Percentiles rank a stretch among this genome's conserved stretches.
Conservation (phyloP, 1,284 basidiomycete genomes). For the Athelia sp. region DNA sequence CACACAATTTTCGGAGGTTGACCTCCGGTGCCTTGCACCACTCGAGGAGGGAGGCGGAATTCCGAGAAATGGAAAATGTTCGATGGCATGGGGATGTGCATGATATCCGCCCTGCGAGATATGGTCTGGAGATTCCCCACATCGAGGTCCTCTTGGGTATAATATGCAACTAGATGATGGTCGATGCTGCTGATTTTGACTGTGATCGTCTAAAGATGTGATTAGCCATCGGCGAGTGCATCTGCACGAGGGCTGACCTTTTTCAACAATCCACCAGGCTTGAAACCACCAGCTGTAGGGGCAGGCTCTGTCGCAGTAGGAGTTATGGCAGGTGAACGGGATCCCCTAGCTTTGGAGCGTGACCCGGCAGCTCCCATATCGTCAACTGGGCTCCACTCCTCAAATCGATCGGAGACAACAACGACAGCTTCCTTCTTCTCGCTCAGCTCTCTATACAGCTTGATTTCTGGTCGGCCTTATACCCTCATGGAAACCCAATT, state of each 20-base stretch:
- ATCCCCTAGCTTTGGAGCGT: background rate
- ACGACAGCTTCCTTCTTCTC: conserved; percentile 49
- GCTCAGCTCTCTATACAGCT: conserved; percentile 74
- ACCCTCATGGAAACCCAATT: background rate
- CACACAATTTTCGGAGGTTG: background rate
- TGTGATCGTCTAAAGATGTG: conserved; percentile 59
- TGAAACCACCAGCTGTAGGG: conserved; percentile 32
- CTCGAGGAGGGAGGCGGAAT: conserved; percentile 65
- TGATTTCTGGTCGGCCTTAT: background rate
- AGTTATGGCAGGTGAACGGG: background rate
- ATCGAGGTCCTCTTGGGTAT: conserved; percentile 70
- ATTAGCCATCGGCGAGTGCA: conserved; percentile 1
- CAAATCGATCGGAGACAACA: background rate
- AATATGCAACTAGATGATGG: conserved; percentile 78
- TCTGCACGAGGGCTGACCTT: conserved; percentile 39
- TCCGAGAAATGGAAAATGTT: conserved; percentile 67
- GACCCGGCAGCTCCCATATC: background rate
- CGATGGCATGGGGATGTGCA: conserved; percentile 59
- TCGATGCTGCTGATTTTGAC: conserved; percentile 72
- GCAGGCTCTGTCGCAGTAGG: background rate
- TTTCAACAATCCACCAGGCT: conserved; percentile 49
- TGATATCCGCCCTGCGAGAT: conserved; percentile 58
- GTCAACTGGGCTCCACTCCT: background rate
- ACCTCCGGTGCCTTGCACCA: background rate
- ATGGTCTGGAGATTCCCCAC: conserved; percentile 60